These are phyloP conservation scores for Sclerospora graminicola DNA, from an alignment of 352 stramenopile genomes.

Conservation along the genomic window DNA sequence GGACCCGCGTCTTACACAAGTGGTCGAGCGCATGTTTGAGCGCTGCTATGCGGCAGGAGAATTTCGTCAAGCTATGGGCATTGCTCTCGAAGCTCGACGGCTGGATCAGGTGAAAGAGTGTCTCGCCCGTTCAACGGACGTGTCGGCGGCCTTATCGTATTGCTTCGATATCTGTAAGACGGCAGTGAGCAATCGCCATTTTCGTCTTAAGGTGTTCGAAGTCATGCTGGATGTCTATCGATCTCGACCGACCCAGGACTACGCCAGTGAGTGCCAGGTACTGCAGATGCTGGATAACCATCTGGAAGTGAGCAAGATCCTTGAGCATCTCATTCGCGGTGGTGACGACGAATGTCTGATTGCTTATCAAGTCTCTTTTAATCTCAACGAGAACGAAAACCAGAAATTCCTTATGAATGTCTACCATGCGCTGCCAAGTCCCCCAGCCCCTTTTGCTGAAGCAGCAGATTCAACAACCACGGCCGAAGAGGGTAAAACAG, in stretches of 20 bases:
- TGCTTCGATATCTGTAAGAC: constrained; percentile 91
- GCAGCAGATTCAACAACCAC: constrained; percentile 15
- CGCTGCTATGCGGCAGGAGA: constrained; percentile 90
- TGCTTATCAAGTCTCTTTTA: constrained; percentile 97
- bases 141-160: constrained; percentile 79
- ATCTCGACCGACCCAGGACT: constrained; percentile 43
- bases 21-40: constrained; percentile 98
- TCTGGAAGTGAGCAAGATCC: constrained; percentile 76
- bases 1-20: constrained; percentile 87
- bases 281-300: constrained; percentile 84
- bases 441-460: constrained; percentile 24
- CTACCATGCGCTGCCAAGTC: constrained; percentile 73
- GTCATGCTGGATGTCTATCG: constrained; percentile 86
- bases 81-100: constrained; percentile 93
- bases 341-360: constrained; percentile 75
- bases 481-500: constrained; percentile 31
- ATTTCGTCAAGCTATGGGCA: constrained; percentile 95
- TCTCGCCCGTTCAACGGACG: constrained; percentile 71
- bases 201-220: constrained; percentile 90
- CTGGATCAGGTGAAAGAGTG: constrained; percentile 90
- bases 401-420: constrained; percentile 94
- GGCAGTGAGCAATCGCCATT: constrained; percentile 88
- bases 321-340: constrained; percentile 77
- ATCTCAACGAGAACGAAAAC: constrained; percentile 96
- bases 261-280: constrained; percentile 79